Conservation (phyloP, 2,329 filamentous ascomycete species). For the Cryphonectria naterciae region DNA sequence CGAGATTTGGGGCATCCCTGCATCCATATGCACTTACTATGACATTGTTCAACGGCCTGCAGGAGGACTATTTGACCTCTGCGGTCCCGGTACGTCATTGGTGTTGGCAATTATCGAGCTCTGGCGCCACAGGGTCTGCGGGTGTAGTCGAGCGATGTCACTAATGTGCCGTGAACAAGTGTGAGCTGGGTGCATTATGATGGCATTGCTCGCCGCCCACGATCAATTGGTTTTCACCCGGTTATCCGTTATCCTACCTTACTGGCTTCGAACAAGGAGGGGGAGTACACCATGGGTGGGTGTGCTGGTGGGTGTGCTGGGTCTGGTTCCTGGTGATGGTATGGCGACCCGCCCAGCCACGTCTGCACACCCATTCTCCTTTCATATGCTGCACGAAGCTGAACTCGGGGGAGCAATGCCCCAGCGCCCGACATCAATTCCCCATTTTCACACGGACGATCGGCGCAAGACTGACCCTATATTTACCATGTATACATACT, state of each 20-base stretch:
- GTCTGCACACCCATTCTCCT: constrained; percentile 1
- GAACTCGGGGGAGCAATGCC: constrained; percentile 8
- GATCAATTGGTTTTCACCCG: not conserved
- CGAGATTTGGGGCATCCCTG: constrained; percentile 10
- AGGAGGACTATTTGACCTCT: not conserved
- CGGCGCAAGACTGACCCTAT: constrained; percentile 8
- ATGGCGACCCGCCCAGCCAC: not conserved
- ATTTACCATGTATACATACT: not conserved
- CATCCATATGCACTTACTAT: not conserved
- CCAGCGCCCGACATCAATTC: not conserved
- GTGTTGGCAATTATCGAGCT: not conserved
- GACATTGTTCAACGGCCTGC: not conserved
- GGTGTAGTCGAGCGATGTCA: constrained; percentile 9
- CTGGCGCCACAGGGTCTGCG: not conserved
- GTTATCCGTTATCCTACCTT: not conserved
- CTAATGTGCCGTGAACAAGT: not conserved
- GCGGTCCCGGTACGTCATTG: not conserved
- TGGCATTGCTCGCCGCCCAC: not conserved
- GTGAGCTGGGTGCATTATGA: not conserved
- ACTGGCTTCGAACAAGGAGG: not conserved
- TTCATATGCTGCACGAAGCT: not conserved
- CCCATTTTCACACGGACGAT: constrained; percentile 5
- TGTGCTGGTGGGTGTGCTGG: not conserved
- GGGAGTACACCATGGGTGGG: not conserved
- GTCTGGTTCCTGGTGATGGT: not conserved